Evolutionary conservation across 352 stramenopile genomes (phyloP), one percentile per base, ranked within the genome.

Genomic region (Phytophthora colocasiae): DNA sequence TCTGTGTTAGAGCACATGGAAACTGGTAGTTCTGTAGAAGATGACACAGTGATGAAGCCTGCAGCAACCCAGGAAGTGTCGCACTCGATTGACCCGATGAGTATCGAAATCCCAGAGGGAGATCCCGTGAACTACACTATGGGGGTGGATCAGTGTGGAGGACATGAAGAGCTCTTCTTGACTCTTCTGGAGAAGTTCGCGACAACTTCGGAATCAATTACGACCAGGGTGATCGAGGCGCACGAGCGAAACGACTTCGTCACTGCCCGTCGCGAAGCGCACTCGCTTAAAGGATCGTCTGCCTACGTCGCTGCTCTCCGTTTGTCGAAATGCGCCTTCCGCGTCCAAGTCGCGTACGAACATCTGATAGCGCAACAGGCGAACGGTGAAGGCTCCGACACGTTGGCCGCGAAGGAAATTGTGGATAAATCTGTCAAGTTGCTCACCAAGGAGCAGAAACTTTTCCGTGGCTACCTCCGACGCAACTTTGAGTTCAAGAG

Each of bases 281-380:
- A 94, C 66, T 91, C 85, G 10, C 69, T 94, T 11, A 94, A 94
- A 54, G 85, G 85, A 4, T 91, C 83, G 12, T 91, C 85, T 0
- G 81, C 85, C 19, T 94, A 94, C 36, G 85, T 89, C 0, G 85
- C 85, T 22, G 85, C 85, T 15, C 66, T 92, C 9, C 80, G 85
- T 2, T 70, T 94, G 5, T 92, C 83, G 14, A 92, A 90, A 56
- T 77, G 77, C 1, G 85, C 85, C 15, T 94, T 87, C 77, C 85
- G 85, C 9, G 81, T 90, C 2, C 83, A 94, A 66, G 67, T 92
- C 6, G 80, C 83, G 9, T 89, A 77, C 29, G 85, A 94, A 15
- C 73, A 78, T 2, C 26, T 90, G 36, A 63, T 67, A 48, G 60
- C 53, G 1, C 57, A 71, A 22, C 66, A 75, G 45, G 60, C 66